Base-by-base conservation (phyloP, 2,329 filamentous ascomycete species). In the Aureobasidium sp. region DNA sequence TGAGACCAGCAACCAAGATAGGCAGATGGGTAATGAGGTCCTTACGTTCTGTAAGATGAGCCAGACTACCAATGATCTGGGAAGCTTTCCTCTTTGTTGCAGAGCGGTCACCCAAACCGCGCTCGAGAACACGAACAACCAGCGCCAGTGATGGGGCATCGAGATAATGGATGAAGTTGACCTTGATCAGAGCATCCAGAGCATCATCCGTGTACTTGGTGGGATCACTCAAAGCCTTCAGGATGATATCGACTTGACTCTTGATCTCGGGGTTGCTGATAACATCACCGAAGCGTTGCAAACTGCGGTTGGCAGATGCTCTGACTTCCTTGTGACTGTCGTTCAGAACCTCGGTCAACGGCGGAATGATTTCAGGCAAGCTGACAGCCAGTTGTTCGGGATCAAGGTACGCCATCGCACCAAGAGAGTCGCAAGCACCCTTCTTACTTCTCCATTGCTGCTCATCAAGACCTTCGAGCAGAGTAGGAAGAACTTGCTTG, bases 291-390 rank as follows among this genome's bases (percentile, higher is more conserved):
- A 99, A 99, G 62, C 94, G 88, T 78, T 99, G 96, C 77, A 99
- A 81, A 77, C 91, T 96, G 76, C 93, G 87, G 76, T 99, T 99
- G 8, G 94, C 94, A 26, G 91, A 92, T 48, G 86, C 80, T 64
- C 94, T 86, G 36, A 99, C 94, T 77, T 99, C 94, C 75, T 99
- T 99, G 78, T 99, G 94, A 70, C 90, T 97, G 78, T 99, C 94
- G 68, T 96, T 99, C 63, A 99, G 79, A 3, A 97, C 94, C 50
- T 88, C 87, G 1, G 95, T 97, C 62, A 99, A 81, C 17, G 95
- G 93, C 29, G 95, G 94, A 67, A 99, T 99, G 68, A 99, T 99
- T 62, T 96, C 92, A 2, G 94, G 94, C 69, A 99, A 79, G 73
- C 92, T 97, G 68, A 88, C 83, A 1, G 94, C 91, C 20, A 99